Conservation (phyloP, 1,284 basidiomycete genomes). For the Mixia osmundae region DNA sequence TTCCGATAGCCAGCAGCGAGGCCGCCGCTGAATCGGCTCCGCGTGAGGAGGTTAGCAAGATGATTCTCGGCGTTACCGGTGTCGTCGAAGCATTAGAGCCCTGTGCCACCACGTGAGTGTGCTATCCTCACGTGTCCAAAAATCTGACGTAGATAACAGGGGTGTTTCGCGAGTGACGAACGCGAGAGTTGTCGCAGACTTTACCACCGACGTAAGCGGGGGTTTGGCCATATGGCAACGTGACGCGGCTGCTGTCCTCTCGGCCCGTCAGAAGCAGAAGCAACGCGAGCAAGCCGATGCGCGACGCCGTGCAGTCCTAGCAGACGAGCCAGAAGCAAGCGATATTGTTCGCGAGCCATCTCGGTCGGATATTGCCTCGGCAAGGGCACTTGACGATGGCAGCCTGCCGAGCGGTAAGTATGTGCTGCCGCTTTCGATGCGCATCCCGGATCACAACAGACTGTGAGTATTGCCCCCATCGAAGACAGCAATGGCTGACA, state of each 20-base stretch:
- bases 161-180: conserved; percentile 8
- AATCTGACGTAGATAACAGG: neutral
- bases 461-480: conserved; percentile 10
- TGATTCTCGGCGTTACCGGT: conserved; percentile 20
- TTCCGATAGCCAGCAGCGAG: conserved; percentile 9
- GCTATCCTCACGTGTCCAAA: neutral
- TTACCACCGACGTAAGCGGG: conserved; percentile 18
- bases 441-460: conserved; percentile 19
- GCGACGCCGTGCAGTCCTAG: too few relatives aligned
- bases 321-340: too few relatives aligned
- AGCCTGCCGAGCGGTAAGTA: conserved; percentile 18
- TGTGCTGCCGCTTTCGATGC: conserved; percentile 20
- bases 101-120: conserved; percentile 1
- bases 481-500: neutral
- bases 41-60: conserved; percentile 14
- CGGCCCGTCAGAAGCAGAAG: neutral
- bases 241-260: conserved; percentile 15
- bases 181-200: conserved; percentile 20
- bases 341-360: too few relatives aligned
- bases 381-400: too few relatives aligned
- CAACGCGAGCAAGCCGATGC: neutral
- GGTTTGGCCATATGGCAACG: conserved; percentile 19
- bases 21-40: conserved; percentile 1
- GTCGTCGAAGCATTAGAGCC: conserved; percentile 16
- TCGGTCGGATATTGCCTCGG: too few relatives aligned